These are phyloP conservation scores for Trifolium repens DNA, from an alignment of 306 rosid species.

Conservation along the genomic window DNA sequence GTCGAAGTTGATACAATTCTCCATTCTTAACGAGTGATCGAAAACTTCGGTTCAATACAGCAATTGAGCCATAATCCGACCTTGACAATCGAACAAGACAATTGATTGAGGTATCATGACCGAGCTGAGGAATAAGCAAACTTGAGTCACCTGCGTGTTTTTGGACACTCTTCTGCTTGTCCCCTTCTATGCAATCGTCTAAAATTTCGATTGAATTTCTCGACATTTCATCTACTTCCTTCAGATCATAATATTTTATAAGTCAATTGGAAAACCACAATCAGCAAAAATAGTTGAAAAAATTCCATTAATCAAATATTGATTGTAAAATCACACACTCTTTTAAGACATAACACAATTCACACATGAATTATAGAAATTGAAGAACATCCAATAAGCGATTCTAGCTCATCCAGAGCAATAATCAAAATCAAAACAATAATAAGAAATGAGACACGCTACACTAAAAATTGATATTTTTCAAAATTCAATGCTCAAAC, in stretches of 20 bases:
- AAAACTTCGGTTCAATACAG: slow-evolving; percentile 56
- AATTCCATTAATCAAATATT: slow-evolving; percentile 27
- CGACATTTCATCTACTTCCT: neutral
- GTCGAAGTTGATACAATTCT: slow-evolving; percentile 64
- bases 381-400: neutral
- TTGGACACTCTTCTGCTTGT: slow-evolving; percentile 11
- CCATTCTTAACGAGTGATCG: slow-evolving; percentile 61
- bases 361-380: slow-evolving; percentile 38
- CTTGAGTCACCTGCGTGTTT: slow-evolving; percentile 41
- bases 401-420: slow-evolving; percentile 19
- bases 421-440: slow-evolving; percentile 21
- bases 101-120: slow-evolving; percentile 61
- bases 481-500: slow-evolving; percentile 39
- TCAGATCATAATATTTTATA: neutral
- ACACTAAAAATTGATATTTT: slow-evolving; percentile 8
- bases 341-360: slow-evolving; percentile 17
- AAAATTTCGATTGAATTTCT: neutral
- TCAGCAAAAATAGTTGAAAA: slow-evolving; percentile 13
- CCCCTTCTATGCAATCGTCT: slow-evolving; percentile 33
- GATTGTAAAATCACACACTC: slow-evolving; percentile 36
- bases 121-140: slow-evolving; percentile 56
- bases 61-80: slow-evolving; percentile 70
- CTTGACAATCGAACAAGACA: slow-evolving; percentile 66
- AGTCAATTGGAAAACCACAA: neutral
- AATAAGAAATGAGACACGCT: neutral